Base-by-base conservation (phyloP, 495 filamentous ascomycete species). In the Pyrenula massariospora region DNA sequence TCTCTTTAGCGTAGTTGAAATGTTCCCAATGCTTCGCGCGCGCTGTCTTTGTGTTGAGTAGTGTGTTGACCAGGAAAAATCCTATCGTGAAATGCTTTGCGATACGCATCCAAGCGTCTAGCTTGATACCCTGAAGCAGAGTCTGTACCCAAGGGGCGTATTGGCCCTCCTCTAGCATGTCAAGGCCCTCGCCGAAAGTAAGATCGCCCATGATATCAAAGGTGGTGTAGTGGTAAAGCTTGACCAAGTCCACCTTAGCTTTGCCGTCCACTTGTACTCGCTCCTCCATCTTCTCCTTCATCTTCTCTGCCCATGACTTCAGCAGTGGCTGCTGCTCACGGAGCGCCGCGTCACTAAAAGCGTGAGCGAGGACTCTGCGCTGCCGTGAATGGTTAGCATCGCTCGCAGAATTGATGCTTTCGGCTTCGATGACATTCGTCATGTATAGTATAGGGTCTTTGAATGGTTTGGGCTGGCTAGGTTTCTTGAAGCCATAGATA, bases 271-370 rank as follows among this genome's bases (percentile, higher is more conserved):
- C 20, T 19, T 52, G 19, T 10, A 20, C 8, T 24, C 8, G 19
- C 50, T 8, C 8, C 12, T 48, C 24, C 48, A 31, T 49, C 22
- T 20, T 59, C 54, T 56, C 54, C 47, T 0, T 48, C 48, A 5
- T 53, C 36, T 19, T 69, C 64, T 10, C 68, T 57, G 10, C 65
- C 55, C 12, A 74, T 68, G 2, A 80, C 25, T 71, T 62, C 12
- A 80, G 58, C 2, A 74, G 62, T 0, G 60, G 62, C 55, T 76
- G 70, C 59, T 81, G 77, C 25, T 67, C 70, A 8, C 64, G 63
- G 49, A 83, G 53, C 0, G 75, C 77, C 54, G 66, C 68, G 10
- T 74, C 73, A 0, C 73, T 78, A 59, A 83, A 82, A 2, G 76
- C 75, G 51, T 77, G 70, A 0, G 73, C 68, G 21, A 81, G 66